phyloP scores from a whole-genome alignment of 2,329 filamentous ascomycete species.

The Huntiella savannae region DNA sequence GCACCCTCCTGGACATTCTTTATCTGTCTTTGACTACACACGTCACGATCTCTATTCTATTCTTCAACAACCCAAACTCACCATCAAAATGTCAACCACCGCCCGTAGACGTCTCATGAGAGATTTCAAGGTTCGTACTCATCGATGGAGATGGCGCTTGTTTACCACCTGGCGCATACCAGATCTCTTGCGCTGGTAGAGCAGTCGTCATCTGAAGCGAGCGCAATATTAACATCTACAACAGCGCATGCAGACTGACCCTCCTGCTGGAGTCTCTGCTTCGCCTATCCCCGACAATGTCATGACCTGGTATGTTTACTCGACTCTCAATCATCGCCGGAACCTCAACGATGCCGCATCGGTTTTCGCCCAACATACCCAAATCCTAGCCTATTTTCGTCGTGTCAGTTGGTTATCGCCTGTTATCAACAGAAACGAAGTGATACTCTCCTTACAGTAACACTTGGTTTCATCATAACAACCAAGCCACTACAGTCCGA shows the following conservation, averaged over 20 bases:
- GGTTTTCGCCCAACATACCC: too few relatives aligned
- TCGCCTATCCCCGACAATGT: slow-evolving; percentile 93
- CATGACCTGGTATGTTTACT: slow-evolving; percentile 63
- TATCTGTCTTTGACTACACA: background rate
- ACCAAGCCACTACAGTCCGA: too few relatives aligned
- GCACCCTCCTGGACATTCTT: too few relatives aligned
- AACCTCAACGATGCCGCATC: too few relatives aligned
- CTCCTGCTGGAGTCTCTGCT: slow-evolving; percentile 87
- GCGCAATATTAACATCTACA: background rate
- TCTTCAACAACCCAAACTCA: background rate
- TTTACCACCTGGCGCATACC: too few relatives aligned
- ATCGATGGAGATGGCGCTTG: too few relatives aligned
- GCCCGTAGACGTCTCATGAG: slow-evolving; percentile 94
- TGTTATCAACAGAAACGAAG: too few relatives aligned
- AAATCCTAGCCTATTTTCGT: too few relatives aligned
- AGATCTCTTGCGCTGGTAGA: background rate
- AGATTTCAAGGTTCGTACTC: slow-evolving; percentile 73
- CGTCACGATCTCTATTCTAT: background rate
- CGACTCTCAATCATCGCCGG: too few relatives aligned
- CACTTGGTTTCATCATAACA: too few relatives aligned
- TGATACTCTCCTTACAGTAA: too few relatives aligned
- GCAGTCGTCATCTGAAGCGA: background rate
- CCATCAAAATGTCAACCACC: slow-evolving; percentile 54
- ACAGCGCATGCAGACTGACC: slow-evolving; percentile 97
- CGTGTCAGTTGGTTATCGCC: too few relatives aligned